phyloP scores from a whole-genome alignment of 352 stramenopile species.

The Globisporangium apiculatum region DNA sequence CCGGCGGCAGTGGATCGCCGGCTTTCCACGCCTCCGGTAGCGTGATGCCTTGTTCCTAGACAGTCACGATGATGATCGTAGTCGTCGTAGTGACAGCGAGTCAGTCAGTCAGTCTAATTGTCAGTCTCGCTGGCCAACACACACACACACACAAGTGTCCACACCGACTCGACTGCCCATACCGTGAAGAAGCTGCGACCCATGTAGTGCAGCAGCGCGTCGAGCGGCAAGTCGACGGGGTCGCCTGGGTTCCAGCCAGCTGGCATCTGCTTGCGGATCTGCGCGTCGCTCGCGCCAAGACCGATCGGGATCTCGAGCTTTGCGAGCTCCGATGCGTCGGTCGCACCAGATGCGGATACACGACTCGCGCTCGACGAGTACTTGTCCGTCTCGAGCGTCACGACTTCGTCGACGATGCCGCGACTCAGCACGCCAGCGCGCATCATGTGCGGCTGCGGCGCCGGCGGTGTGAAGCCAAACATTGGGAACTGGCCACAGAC shows the following conservation, averaged over 20 bases:
- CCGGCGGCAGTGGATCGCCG: conserved; percentile 51
- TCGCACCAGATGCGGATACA: conserved; percentile 4
- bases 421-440: conserved; percentile 73
- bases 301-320: conserved; percentile 62
- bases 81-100: not conserved
- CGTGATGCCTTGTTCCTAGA: conserved; percentile 61
- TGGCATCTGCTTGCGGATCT: conserved; percentile 72
- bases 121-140: not conserved
- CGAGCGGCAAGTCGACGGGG: conserved; percentile 66
- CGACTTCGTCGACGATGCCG: conserved; percentile 70
- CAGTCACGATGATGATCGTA: not conserved
- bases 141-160: not conserved
- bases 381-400: conserved; percentile 60
- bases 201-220: conserved; percentile 77
- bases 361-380: conserved; percentile 42
- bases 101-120: not conserved
- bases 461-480: conserved; percentile 84
- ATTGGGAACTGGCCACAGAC: conserved; percentile 52
- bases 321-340: conserved; percentile 22
- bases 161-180: not conserved
- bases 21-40: conserved; percentile 67
- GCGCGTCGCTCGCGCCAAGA: conserved; percentile 56
- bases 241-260: conserved; percentile 77
- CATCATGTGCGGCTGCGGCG: conserved; percentile 83
- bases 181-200: conserved; percentile 66